These are phyloP conservation scores for Ambispora gerdemannii DNA, from an alignment of 192 early-diverging fungal species.

Conservation along the genomic window DNA sequence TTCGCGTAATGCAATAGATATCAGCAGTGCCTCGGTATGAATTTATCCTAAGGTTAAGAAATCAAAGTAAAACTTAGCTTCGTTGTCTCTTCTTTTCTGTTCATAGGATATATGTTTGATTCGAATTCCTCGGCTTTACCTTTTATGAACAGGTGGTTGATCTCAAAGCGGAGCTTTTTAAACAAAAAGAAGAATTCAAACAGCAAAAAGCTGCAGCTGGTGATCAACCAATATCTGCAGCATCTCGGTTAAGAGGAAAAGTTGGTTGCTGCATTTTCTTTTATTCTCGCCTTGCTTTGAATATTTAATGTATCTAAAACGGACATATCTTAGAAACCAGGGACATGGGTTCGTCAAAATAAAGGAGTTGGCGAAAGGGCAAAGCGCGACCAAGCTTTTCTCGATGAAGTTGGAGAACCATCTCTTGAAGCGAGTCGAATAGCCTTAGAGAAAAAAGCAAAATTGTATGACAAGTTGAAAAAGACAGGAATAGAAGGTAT, in stretches of 20 bases:
- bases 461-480: constrained; percentile 51
- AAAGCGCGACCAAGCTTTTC: constrained; percentile 34
- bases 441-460: constrained; percentile 56
- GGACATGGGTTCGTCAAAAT: constrained; percentile 43
- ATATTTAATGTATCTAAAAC: not conserved
- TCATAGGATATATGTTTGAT: not conserved
- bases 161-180: constrained; percentile 29
- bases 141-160: constrained; percentile 16
- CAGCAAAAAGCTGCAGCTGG: constrained; percentile 14
- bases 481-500: constrained; percentile 32
- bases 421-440: constrained; percentile 38
- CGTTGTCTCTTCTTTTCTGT: not conserved
- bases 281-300: not conserved
- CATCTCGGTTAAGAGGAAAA: not conserved
- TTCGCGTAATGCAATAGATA: not conserved
- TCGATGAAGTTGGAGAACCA: constrained; percentile 33
- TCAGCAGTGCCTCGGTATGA: constrained; percentile 26
- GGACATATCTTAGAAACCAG: constrained; percentile 33
- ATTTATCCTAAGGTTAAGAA: no score
- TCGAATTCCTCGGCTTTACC: not conserved
- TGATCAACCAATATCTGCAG: constrained; percentile 11
- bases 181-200: constrained; percentile 30
- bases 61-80: not conserved
- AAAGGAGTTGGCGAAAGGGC: constrained; percentile 45
- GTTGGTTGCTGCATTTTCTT: not conserved